Evolutionary conservation across 2,329 filamentous ascomycete species (phyloP), one percentile per base, ranked within the genome.

Genomic region (Penicillium sp.): DNA sequence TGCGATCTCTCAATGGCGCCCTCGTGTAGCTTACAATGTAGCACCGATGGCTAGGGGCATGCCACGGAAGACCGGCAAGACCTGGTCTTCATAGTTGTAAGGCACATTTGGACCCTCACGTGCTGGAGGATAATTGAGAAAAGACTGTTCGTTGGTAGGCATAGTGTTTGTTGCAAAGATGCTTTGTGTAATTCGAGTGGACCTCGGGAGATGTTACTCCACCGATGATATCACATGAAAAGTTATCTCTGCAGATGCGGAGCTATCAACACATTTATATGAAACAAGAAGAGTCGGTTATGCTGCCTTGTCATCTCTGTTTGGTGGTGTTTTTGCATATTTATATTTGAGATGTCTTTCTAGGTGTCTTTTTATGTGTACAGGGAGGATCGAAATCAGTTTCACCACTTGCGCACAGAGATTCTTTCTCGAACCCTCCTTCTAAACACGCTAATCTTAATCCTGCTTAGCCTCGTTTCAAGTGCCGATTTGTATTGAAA

Each of bases 1-100:
- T 42, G 55, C 38, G 38, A 56, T 23, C 48, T 25, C 29, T 37
- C 25, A 31, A 43, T 54, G 35, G 25, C 46, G 51, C n/a, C 53
- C 49, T 42, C 29, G 37, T 61, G 1, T 15, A 35, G 73, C 82
- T 70, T 76, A 90, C 87, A 89, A 68, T 57, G 80, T 84, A 52
- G 84, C 83, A 42, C 83, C 85, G 51, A 87, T 78, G 29, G 84
- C 80, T 48, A 95, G 78, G 8, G 86, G 74, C 33, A 82, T 74
- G 6, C 91, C 91, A 55, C 87, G 82, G 62, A 95, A 78, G 1
- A 86, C 81, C 0, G 91, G 90, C 70, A 93, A 92, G 41, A 83
- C 80, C 61, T 86, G 82, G 33, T 80, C 72, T n/a, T 75, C 71
- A 61, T 80, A 78, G 25, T 76, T 70, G 61, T 82, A 83, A 6